Percentiles rank a stretch among this genome's conserved stretches.
phyloP scores from a whole-genome alignment of 768 basidiomycete genomes.

The Stropharia rugosoannulata region DNA sequence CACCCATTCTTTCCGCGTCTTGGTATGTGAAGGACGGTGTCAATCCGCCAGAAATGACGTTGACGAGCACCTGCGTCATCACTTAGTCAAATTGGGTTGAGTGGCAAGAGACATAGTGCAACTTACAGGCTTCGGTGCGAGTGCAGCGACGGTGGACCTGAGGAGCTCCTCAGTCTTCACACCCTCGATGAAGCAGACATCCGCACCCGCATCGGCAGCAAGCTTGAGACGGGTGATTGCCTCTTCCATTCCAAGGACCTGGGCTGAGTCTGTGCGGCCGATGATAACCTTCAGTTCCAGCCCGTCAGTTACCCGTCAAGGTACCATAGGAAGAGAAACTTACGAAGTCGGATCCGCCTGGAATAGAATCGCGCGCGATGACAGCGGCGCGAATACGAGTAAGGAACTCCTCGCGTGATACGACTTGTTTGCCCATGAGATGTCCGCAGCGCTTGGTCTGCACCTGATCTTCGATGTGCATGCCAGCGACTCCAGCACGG shows the following conservation, averaged over 20 bases:
- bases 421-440: constrained; percentile 76
- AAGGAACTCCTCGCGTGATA: constrained; percentile 72
- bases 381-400: constrained; percentile 78
- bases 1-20: constrained; percentile 69
- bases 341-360: constrained; percentile 75
- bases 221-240: constrained; percentile 64
- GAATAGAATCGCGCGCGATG: constrained; percentile 72
- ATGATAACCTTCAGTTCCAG: constrained; percentile 52
- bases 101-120: background rate
- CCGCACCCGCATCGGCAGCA: constrained; percentile 72
- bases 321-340: background rate
- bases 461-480: constrained; percentile 82
- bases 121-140: constrained; percentile 69
- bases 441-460: constrained; percentile 82
- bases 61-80: constrained; percentile 57
- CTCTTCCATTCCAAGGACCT: constrained; percentile 80
- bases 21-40: constrained; percentile 72
- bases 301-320: background rate
- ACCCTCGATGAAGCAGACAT: constrained; percentile 82
- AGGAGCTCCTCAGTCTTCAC: constrained; percentile 69
- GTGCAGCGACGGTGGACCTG: constrained; percentile 58
- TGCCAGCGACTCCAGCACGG: constrained; percentile 65
- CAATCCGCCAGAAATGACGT: constrained; percentile 77
- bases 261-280: constrained; percentile 76
- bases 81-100: background rate